Base-by-base conservation (phyloP, 2,329 filamentous ascomycete species). In the Colletotrichum sp. region DNA sequence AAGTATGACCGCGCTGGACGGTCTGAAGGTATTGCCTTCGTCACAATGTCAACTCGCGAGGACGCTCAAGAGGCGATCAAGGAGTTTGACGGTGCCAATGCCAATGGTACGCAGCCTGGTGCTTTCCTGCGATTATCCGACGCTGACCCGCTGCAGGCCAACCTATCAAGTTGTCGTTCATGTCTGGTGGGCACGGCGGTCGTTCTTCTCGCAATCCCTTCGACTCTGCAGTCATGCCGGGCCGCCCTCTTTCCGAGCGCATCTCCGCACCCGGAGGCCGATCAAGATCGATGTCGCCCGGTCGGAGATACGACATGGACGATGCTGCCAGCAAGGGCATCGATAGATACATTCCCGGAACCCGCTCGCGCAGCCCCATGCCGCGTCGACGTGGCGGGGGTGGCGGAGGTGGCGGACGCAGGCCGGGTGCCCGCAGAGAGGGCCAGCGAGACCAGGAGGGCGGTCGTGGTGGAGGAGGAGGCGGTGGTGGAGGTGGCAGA, bases 11-110 rank as follows among this genome's bases (percentile, higher is more conserved):
- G 96, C 80, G 94, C 95, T 76, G 96, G 96, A 72, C 95, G 96
- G 81, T 98, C 95, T 3, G 94, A 96, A 81, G 96, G 96, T 72
- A 90, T 94, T 49, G 96, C 96, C 8, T 97, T 92, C 81, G 94
- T 98, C 65, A 96, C 94, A 10, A 98, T 98, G 85, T 90, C 93
- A 79, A 88, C 87, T 71, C 86, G 90, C 66, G 89, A 91, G 64
- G 94, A 98, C 83, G 96, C 96, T 12, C 87, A 90, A 80, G 89
- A 91, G 62, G 96, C 96, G 3, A 90, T 98, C 71, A 89, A 88
- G 70, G 94, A 98, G 80, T 98, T 94, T 82, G 94, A 98, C 82
- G 95, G 95, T 72, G 96, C 96, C 78, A 98, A 98, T 82, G 96
- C 96, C 73, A 96, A 97, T 80, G 94, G 94, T 90, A 87, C 83